These are phyloP conservation scores for Neonothopanus nambi DNA, from an alignment of 1,284 basidiomycete genomes.

Conservation along the genomic window DNA sequence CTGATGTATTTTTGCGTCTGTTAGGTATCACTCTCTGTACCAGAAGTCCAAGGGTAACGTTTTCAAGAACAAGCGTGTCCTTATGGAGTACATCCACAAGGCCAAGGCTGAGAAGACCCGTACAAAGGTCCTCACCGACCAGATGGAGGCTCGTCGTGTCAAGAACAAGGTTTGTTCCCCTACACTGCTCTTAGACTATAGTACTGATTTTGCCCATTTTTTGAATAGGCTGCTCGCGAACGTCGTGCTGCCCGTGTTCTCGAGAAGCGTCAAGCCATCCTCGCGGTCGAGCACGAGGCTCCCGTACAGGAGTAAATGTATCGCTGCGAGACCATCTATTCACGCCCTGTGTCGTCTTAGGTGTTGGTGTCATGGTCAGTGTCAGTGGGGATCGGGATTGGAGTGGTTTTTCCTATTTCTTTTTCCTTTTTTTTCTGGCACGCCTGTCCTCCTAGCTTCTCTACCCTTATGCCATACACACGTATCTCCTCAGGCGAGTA, in stretches of 20 bases:
- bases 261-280: constrained; percentile 93
- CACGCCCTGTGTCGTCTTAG: background rate
- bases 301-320: constrained; percentile 34
- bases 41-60: constrained; percentile 99
- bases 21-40: constrained; percentile 97
- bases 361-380: background rate
- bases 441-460: background rate
- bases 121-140: constrained; percentile 96
- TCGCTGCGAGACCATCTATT: too few species aligned
- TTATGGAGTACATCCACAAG: constrained; percentile 99
- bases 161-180: constrained; percentile 80
- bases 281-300: constrained; percentile 83
- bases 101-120: constrained; percentile 99
- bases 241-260: constrained; percentile 88
- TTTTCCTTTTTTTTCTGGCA: constrained; percentile 3
- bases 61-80: constrained; percentile 99
- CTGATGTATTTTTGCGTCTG: constrained; percentile 8
- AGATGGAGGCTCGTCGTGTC: constrained; percentile 97
- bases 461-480: background rate
- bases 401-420: background rate
- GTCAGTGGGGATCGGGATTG: background rate
- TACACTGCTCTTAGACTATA: background rate
- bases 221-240: constrained; percentile 84
- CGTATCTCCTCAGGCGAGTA: too few species aligned
- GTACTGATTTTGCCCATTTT: constrained; percentile 5